Evolutionary conservation across 164 flowering plant species (phyloP), one percentile per base, ranked within the genome.

Genomic region (Annona squamosa): DNA sequence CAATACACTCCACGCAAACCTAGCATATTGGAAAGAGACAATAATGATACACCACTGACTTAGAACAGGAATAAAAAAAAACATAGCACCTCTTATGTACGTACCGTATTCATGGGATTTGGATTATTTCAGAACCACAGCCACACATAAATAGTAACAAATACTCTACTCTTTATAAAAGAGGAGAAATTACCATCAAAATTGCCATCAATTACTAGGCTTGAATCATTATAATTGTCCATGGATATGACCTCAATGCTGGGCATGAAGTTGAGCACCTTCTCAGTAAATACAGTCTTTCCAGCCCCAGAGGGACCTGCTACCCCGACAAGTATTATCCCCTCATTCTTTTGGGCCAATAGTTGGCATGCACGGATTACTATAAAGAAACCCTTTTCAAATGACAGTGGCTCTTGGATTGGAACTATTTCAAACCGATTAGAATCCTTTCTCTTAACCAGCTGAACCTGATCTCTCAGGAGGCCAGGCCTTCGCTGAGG

Each of bases 221-320:
- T 93, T 66, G 95, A 66, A 83, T 96, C 98, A 82, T 96, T 96
- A 79, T 93, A 96, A 82, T 93, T 89, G 77, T 96, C 98, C 97
- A 96, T 92, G 44, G 99, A 92, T 77, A 96, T 90, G 74, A 93
- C 89, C 61, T 94, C 95, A 79, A 93, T 80, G 76, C 94, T 89
- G 46, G 99, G 97, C 98, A 92, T 91, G 74, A 93, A 93, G 74
- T 86, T 90, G 72, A 91, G 84, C 63, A 93, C 86, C 83, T 96
- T 93, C 75, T 96, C 99, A 0, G 97, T 90, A 63, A 95, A 93
- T 0, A 91, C 85, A 66, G 98, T 93, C 83, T 96, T 96, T 77
- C 99, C 99, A 74, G 99, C 98, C n/a, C 99, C 99, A 68, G 98
- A 93, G 52, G 99, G 99, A 62, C 99, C 99, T 9, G 99, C 99